These are phyloP conservation scores for Venturia pyrina DNA, from an alignment of 2,329 filamentous ascomycete genomes.

Conservation along the genomic window DNA sequence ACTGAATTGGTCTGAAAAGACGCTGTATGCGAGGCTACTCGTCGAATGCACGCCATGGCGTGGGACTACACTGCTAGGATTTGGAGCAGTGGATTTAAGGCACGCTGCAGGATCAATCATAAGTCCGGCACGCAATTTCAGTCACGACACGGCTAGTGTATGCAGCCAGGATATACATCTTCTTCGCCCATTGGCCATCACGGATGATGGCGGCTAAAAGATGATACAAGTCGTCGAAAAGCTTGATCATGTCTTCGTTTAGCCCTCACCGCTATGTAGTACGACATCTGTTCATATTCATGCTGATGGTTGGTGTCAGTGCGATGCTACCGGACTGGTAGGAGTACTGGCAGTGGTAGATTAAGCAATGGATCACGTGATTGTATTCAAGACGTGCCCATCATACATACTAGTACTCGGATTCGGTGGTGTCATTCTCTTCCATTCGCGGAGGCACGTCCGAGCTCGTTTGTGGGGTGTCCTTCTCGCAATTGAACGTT, in stretches of 20 bases:
- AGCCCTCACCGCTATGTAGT: background rate
- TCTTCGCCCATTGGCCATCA: background rate
- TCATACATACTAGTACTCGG: too few relatives aligned
- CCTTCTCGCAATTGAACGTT: too few relatives aligned
- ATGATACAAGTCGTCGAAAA: background rate
- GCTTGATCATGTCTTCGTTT: background rate
- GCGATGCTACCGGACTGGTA: background rate
- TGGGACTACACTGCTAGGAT: background rate
- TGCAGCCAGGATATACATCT: background rate
- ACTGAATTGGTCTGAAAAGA: background rate
- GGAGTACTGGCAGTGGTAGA: too few relatives aligned
- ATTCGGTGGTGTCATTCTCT: background rate
- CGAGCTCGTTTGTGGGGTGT: background rate
- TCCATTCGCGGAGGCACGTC: background rate
- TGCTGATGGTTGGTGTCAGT: background rate
- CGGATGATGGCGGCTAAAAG: background rate
- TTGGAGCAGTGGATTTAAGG: background rate
- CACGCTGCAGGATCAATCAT: background rate
- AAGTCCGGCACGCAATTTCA: constrained; percentile 1
- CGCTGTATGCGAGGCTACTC: constrained; percentile 3
- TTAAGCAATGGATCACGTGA: background rate
- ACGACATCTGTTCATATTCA: background rate
- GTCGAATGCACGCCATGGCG: background rate
- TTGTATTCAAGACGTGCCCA: background rate
- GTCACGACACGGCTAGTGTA: background rate